Base-by-base conservation (phyloP, 1,139 yeast species). In the Nadsonia commutata region DNA sequence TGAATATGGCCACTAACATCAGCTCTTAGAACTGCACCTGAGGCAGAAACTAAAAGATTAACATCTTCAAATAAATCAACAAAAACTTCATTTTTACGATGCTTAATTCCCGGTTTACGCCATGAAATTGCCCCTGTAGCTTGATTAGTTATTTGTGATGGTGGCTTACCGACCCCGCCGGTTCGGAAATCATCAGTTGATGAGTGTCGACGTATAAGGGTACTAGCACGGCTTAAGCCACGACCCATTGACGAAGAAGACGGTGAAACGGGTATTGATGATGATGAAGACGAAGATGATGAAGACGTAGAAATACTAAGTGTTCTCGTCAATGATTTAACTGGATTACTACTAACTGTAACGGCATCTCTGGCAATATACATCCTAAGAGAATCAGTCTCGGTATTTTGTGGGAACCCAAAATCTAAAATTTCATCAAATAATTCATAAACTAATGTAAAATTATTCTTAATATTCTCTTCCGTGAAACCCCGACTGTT, bases 341-440 rank as follows among this genome's bases (percentile, higher is more conserved):
- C 38, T 13, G 40, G 23, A 9, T 16, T 36, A n/a, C 39, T 38
- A 7, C 23, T 20, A 20, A 39, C 63, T n/a, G n/a, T n/a, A n/a
- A n/a, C n/a, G n/a, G n/a, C n/a, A 38, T 61, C 65, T 4, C 64
- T 59, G 36, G 65, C 58, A 23, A 69, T 57, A 44, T 63, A 57
- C 48, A 58, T 66, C 48, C 59, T 65, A 33, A 78, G 57, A 2
- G 69, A 61, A 37, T 66, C 66, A 3, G 66, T 57, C 44, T 86
- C 95, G 47, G 86, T 71, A 49, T 74, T 74, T 47, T 76, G 78
- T 0, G 95, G 94, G 53, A 76, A 80, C 1, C 97, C 98, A 59
- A 78, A 83, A 50, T 82, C 94, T 22, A 81, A 64, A 21, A 78
- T 67, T 56, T 84, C 90, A 52, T 83, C 94, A 37, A 88, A 63